Percentiles rank a stretch among this genome's conserved stretches.
Conservation (phyloP, 345 rosid genomes). For the Psidium guajava region DNA sequence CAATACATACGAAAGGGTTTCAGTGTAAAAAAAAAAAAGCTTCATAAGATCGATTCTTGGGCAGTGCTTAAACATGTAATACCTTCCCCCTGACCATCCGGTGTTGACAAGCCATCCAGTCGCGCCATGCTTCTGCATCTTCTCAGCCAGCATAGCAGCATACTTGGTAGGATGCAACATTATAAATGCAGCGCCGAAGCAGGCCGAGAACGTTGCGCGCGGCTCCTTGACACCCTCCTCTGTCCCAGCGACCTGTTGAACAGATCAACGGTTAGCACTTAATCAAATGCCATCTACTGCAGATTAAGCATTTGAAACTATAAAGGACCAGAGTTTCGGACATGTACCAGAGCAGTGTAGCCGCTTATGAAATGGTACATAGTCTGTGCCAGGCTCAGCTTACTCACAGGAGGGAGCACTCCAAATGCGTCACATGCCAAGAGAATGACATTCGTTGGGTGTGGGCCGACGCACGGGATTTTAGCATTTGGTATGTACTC, state of each 20-base stretch:
- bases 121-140: conserved; percentile 93
- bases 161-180: conserved; percentile 98
- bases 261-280: not conserved
- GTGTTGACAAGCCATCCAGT: conserved; percentile 98
- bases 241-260: conserved; percentile 76
- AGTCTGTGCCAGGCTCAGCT: conserved; percentile 77
- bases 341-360: conserved; percentile 81
- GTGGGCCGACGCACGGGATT: conserved; percentile 86
- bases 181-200: conserved; percentile 96
- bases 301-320: not conserved
- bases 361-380: conserved; percentile 99
- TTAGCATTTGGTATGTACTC: conserved; percentile 89
- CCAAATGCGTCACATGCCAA: conserved; percentile 96
- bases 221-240: conserved; percentile 94
- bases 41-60: not conserved
- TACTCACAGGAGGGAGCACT: conserved; percentile 98
- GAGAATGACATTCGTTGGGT: conserved; percentile 85
- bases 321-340: not conserved
- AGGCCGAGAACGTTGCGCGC: conserved; percentile 85
- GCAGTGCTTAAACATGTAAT: not conserved
- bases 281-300: not conserved
- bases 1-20: not conserved
- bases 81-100: conserved; percentile 99
- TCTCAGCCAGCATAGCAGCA: conserved; percentile 93
- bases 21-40: not conserved